phyloP scores from a whole-genome alignment of 2,329 filamentous ascomycete species.

The Beauveria scarabaeidicola region DNA sequence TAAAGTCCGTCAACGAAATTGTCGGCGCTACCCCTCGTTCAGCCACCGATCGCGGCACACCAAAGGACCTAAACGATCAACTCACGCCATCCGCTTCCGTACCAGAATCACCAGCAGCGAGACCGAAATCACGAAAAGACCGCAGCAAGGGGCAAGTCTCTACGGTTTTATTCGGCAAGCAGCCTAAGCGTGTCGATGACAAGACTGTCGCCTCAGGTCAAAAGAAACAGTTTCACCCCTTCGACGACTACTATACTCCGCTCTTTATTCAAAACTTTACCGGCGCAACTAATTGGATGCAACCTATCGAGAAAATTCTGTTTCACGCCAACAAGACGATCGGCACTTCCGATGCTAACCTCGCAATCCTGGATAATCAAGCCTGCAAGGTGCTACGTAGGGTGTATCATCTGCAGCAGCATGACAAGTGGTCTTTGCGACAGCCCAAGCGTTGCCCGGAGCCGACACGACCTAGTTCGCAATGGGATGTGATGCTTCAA shows the following conservation, averaged over 20 bases:
- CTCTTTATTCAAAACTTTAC: conserved; percentile 52
- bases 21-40: conserved; percentile 48
- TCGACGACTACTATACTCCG: conserved; percentile 57
- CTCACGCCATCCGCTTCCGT: conserved; percentile 35
- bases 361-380: conserved; percentile 77
- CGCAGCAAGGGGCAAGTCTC: conserved; percentile 60
- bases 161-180: conserved; percentile 71
- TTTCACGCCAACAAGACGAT: conserved; percentile 82
- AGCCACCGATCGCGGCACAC: conserved; percentile 17
- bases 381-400: conserved; percentile 78
- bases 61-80: conserved; percentile 25
- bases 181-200: conserved; percentile 41
- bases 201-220: conserved; percentile 34
- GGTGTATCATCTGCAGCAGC: conserved; percentile 84
- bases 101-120: conserved; percentile 33
- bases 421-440: conserved; percentile 84
- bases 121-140: conserved; percentile 38
- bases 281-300: conserved; percentile 49
- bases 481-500: conserved; percentile 78
- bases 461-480: conserved; percentile 64
- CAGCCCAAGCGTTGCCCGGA: conserved; percentile 81
- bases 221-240: conserved; percentile 35
- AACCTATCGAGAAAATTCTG: conserved; percentile 61
- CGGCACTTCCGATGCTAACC: conserved; percentile 73
- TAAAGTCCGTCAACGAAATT: conserved; percentile 67